These are phyloP conservation scores for Chaetomium tenue DNA, from an alignment of 495 filamentous ascomycete species.

Conservation along the genomic window DNA sequence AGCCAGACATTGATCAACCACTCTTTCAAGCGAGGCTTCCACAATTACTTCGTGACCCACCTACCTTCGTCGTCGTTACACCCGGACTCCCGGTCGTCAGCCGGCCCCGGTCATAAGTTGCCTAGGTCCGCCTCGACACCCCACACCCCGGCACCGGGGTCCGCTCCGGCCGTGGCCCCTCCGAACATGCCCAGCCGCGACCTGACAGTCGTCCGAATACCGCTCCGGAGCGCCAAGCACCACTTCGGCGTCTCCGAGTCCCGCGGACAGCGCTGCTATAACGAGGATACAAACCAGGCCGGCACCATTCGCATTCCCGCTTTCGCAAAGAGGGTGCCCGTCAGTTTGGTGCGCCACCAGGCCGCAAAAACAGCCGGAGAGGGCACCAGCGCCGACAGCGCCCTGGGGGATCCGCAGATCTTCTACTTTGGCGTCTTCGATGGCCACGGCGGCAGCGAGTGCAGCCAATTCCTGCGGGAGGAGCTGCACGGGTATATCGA, in stretches of 20 bases:
- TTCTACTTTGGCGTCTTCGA: constrained; percentile 98
- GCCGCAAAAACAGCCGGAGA: constrained; percentile 47
- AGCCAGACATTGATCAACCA: constrained; percentile 11
- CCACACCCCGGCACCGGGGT: constrained; percentile 58
- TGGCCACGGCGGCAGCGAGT: constrained; percentile 89
- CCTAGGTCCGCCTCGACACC: constrained; percentile 81
- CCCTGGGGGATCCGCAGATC: constrained; percentile 85
- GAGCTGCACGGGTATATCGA: constrained; percentile 87
- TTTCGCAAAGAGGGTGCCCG: constrained; percentile 78
- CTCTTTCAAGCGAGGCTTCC: constrained; percentile 61
- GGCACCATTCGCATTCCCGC: constrained; percentile 89
- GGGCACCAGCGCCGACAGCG: constrained; percentile 64
- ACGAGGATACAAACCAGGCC: constrained; percentile 94
- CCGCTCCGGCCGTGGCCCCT: constrained; percentile 56
- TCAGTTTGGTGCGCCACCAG: constrained; percentile 58
- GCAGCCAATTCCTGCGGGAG: constrained; percentile 80
- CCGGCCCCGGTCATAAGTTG: constrained; percentile 73
- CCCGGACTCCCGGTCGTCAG: constrained; percentile 67
- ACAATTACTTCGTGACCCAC: constrained; percentile 96
- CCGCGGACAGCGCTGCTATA: constrained; percentile 77
- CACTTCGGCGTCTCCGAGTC: constrained; percentile 82
- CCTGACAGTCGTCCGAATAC: constrained; percentile 96
- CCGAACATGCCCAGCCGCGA: constrained; percentile 64
- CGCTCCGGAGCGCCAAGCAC: constrained; percentile 87
- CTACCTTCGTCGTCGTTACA: constrained; percentile 90